Evolutionary conservation across 2,329 filamentous ascomycete species (phyloP), one percentile per base, ranked within the genome.

Genomic region (Ophiosphaerella herpotricha): DNA sequence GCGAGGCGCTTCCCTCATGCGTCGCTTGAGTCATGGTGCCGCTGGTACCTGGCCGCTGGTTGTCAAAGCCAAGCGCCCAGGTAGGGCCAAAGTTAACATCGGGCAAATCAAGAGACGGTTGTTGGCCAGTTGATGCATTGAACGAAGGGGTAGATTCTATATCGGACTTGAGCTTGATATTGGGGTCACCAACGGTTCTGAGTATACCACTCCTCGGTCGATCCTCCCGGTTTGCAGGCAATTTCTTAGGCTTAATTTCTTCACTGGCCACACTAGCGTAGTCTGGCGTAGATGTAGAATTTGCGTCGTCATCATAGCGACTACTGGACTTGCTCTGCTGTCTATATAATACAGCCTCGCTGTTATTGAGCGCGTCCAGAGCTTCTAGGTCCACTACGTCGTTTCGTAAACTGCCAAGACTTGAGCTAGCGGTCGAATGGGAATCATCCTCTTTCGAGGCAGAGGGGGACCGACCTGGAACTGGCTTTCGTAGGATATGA

Each of bases 11-110:
- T 12, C 48, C 55, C 13, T 74, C 65, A 29, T 71, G 64, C 18
- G 59, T 42, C 16, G 57, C 66, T 43, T 75, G 74, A 0, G 72
- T 80, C 50, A 82, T 70, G 2, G 81, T 80, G 38, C 81, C 80
- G 40, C 79, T 80, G 1, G 82, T 84, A 36, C 71, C 78, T n/a
- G 83, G 82, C 7, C 82, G 79, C 59, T 77, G 78, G 14, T 74
- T 77, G 37, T 77, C 77, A 24, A 83, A 80, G 53, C 77, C 77
- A 49, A 91, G 87, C 52, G 88, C 87, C 61, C 90, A 76, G 0
- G 92, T 96, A 5, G 87, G 90, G 0, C 93, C 93, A 74, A 97
- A 97, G 70, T 97, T 87, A 55, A 96, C 83, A 4, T 81, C 76
- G 1, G 90, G 90, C 52, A 96, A 85, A 48, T 84, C 80, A 21